Conservation (phyloP, 768 basidiomycete species). For the Hygrophoropsis aurantiaca region DNA sequence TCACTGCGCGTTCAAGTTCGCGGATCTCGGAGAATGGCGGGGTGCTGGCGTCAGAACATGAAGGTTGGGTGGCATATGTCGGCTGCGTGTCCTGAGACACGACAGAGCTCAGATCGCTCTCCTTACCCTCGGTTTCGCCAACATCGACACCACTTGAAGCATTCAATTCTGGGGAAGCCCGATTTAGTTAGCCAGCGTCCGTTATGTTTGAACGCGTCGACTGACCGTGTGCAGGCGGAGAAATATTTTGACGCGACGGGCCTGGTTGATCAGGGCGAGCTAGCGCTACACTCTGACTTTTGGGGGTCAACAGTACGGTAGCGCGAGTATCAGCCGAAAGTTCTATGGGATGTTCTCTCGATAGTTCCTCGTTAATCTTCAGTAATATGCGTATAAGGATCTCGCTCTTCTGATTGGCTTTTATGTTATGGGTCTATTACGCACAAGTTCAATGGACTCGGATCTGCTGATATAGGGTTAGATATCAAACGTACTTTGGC, state of each 20-base stretch:
- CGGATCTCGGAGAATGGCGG: constrained; percentile 13
- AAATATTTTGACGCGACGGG: no score
- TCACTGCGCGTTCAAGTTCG: constrained; percentile 21
- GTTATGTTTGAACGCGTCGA: no score
- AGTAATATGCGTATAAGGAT: constrained; percentile 20
- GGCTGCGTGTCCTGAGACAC: background rate
- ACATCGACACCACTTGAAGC: background rate
- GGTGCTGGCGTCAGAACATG: constrained; percentile 21
- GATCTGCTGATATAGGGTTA: no score
- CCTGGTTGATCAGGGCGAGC: no score
- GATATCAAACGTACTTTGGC: constrained; percentile 17
- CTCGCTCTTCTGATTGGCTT: constrained; percentile 26
- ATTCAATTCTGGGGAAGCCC: no score
- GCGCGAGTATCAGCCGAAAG: no score
- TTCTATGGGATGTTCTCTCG: constrained; percentile 8
- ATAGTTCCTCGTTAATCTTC: constrained; percentile 10
- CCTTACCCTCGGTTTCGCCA: background rate
- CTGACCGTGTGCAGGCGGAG: no score
- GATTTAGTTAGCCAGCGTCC: no score
- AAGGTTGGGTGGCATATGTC: constrained; percentile 14
- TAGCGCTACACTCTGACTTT: no score
- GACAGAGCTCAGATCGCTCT: background rate
- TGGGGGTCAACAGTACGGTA: no score
- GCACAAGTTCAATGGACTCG: no score
- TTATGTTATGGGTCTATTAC: constrained; percentile 19